These are phyloP conservation scores for Botrytis galanthina DNA, from an alignment of 2,329 filamentous ascomycete genomes.

Conservation along the genomic window DNA sequence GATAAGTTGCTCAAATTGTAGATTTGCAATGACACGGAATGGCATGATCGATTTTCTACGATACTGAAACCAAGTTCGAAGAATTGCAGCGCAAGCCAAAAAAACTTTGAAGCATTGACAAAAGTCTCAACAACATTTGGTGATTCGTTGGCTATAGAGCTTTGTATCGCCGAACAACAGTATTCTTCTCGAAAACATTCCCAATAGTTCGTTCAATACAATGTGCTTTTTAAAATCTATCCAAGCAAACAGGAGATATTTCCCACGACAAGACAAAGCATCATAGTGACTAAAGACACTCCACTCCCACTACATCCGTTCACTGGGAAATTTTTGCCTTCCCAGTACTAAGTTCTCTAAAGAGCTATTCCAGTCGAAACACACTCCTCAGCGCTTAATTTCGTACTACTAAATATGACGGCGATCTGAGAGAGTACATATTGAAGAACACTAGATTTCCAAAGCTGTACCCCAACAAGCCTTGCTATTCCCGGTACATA, in stretches of 20 bases:
- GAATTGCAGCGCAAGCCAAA: neutral
- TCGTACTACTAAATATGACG: too few relatives aligned
- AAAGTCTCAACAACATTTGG: neutral
- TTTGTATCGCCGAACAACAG: rapidly evolving
- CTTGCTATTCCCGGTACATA: neutral
- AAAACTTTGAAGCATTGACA: neutral
- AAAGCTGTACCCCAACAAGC: neutral
- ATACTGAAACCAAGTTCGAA: too few relatives aligned
- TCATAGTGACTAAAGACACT: neutral
- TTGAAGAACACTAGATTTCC: neutral
- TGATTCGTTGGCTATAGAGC: neutral
- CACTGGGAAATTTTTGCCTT: neutral
- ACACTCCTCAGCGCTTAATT: rapidly evolving
- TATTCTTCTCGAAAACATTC: rapidly evolving
- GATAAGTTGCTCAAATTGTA: neutral
- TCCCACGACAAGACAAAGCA: neutral
- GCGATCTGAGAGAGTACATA: neutral
- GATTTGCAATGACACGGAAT: neutral
- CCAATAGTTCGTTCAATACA: neutral
- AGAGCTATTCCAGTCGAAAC: neutral
- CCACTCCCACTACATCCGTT: neutral
- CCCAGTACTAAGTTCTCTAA: neutral
- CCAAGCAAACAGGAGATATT: neutral
- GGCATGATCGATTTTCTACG: neutral
- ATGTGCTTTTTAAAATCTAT: rapidly evolving